Conservation (phyloP, 2,329 filamentous ascomycete genomes). For the Westerdykella sp. region DNA sequence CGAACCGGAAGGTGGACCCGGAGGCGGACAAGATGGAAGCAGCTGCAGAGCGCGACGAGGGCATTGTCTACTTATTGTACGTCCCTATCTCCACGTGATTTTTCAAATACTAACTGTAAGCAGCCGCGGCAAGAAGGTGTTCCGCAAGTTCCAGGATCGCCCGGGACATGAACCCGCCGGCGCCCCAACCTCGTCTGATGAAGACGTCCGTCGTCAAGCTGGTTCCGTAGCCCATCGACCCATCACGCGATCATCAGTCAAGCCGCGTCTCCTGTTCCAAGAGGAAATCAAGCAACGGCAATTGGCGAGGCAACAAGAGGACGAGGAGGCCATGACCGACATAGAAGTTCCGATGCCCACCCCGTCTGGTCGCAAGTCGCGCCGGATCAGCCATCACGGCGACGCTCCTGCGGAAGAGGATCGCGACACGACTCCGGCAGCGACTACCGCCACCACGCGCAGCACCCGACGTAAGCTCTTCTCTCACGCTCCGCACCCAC, state of each 20-base stretch:
- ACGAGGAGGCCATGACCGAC: slow-evolving; percentile 57
- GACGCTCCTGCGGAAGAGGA: slow-evolving; percentile 49
- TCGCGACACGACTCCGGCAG: slow-evolving; percentile 37
- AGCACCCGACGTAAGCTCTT: slow-evolving; percentile 52
- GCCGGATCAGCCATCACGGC: slow-evolving; percentile 38
- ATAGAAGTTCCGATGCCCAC: slow-evolving; percentile 38
- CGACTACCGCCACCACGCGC: slow-evolving; percentile 49
- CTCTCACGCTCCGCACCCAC: background rate
- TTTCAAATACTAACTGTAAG: slow-evolving; percentile 13
- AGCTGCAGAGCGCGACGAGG: slow-evolving; percentile 60
- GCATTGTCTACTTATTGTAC: slow-evolving; percentile 72
- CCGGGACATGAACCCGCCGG: slow-evolving; percentile 31
- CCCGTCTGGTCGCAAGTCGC: slow-evolving; percentile 22
- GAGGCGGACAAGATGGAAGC: slow-evolving; percentile 57
- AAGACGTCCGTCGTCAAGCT: slow-evolving; percentile 38
- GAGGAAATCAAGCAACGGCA: slow-evolving; percentile 42
- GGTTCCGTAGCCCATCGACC: slow-evolving; percentile 41
- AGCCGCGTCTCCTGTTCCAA: slow-evolving; percentile 67
- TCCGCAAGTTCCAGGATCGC: slow-evolving; percentile 57
- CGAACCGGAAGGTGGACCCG: slow-evolving; percentile 49
- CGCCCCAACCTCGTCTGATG: slow-evolving; percentile 24
- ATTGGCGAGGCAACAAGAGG: slow-evolving; percentile 35
- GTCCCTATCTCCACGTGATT: slow-evolving; percentile 33
- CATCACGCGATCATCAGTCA: slow-evolving; percentile 62
- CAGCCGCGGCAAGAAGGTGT: slow-evolving; percentile 74